Evolutionary conservation across 129 eudicot species (phyloP).

Genomic region (Tagetes patula): DNA sequence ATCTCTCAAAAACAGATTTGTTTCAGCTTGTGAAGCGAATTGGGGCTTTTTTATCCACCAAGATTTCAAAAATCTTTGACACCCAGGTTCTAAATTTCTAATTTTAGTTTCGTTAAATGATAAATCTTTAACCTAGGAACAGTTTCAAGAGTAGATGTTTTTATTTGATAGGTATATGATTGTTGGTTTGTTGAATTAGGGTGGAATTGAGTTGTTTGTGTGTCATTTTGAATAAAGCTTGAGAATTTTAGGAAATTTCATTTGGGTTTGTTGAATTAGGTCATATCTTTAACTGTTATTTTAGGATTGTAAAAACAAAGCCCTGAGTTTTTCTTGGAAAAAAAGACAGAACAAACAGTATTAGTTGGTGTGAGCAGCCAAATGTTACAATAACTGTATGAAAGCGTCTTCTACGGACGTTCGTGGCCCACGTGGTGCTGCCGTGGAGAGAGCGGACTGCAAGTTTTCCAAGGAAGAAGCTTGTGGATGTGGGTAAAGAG

Average conservation of each 20-base stretch:
- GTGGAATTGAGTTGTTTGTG: conserved; percentile 11
- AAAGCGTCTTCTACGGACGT: too few species aligned
- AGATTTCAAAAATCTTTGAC: conserved; percentile 56
- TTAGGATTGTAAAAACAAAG: background rate
- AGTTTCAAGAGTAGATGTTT: background rate
- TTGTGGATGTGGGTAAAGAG: too few species aligned
- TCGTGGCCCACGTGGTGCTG: too few species aligned
- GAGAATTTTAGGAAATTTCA: background rate
- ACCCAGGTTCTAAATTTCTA: conserved; percentile 43
- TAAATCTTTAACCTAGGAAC: background rate
- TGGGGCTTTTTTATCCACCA: conserved; percentile 60
- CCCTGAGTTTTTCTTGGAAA: background rate
- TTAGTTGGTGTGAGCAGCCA: background rate
- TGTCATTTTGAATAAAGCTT: background rate
- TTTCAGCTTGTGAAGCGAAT: conserved; percentile 59
- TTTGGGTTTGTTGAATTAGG: conserved; percentile 8
- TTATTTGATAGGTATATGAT: background rate
- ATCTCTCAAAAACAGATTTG: conserved; percentile 55
- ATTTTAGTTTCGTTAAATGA: background rate
- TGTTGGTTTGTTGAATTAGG: background rate
- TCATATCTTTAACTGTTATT: background rate
- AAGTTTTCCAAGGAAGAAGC: too few species aligned
- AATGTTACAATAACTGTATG: background rate
- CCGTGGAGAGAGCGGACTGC: too few species aligned
- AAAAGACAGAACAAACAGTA: background rate